Evolutionary conservation across 2,329 filamentous ascomycete genomes (phyloP).

Genomic region (Teratosphaeria destructans): DNA sequence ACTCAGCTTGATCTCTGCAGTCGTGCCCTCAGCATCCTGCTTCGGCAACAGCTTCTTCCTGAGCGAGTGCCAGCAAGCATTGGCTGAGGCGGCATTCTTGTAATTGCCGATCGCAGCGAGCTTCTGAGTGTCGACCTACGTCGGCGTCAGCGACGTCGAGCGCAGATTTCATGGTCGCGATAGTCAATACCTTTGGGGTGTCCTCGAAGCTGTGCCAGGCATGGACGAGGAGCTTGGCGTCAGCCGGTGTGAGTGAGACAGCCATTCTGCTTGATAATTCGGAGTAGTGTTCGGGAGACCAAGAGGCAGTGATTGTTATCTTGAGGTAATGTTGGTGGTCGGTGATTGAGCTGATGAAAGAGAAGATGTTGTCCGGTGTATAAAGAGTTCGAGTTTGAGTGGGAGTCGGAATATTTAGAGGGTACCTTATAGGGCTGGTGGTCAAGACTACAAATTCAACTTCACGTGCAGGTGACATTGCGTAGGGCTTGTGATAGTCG

Average conservation of each 20-base stretch:
- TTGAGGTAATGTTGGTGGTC: not conserved
- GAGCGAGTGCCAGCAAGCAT: slow-evolving; percentile 2
- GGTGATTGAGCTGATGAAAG: not conserved
- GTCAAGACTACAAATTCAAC: not conserved
- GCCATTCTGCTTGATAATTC: not conserved
- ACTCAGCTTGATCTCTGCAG: not conserved
- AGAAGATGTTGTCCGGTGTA: not conserved
- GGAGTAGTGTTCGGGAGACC: not conserved
- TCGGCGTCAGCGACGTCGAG: not conserved
- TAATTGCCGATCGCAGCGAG: slow-evolving; percentile 10
- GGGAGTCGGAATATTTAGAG: not conserved
- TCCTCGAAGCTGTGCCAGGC: slow-evolving; percentile 25
- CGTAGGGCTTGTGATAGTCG: not conserved
- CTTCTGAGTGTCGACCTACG: slow-evolving; percentile 8
- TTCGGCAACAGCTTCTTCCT: slow-evolving; percentile 11
- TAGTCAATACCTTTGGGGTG: slow-evolving; percentile 11
- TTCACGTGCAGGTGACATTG: not conserved
- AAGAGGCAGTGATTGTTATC: not conserved
- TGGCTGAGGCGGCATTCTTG: slow-evolving; percentile 13
- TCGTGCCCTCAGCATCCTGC: not conserved
- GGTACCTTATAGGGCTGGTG: not conserved
- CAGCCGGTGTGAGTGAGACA: slow-evolving; percentile 3
- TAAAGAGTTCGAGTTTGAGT: not conserved
- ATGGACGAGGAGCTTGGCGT: slow-evolving; percentile 13
- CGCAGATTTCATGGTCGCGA: not conserved